Conservation (phyloP, 176 grass and related monocot species). For the Rhynchospora breviuscula region DNA sequence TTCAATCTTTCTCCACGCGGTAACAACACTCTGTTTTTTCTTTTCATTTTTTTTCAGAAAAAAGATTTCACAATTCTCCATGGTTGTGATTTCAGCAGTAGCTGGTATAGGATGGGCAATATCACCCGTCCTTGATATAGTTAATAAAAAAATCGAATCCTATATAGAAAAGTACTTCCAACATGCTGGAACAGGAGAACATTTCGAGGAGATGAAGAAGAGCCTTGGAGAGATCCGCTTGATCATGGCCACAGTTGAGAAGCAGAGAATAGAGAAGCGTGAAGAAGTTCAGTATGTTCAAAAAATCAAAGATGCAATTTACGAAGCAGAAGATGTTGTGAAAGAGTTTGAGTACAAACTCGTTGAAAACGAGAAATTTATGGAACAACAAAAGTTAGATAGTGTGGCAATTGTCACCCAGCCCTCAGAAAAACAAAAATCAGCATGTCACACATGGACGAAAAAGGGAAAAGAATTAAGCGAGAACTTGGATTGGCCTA, state of each 20-base stretch:
- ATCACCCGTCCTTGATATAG: constrained; percentile 30
- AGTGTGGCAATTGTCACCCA: not conserved
- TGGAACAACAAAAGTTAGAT: not conserved
- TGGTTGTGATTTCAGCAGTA: not conserved
- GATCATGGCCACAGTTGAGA: constrained; percentile 22
- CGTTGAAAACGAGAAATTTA: not conserved
- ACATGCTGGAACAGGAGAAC: constrained; percentile 13
- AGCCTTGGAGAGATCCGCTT: constrained; percentile 26
- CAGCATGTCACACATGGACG: no score
- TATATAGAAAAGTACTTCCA: constrained; percentile 25
- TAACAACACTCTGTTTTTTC: no score
- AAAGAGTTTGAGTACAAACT: constrained; percentile 40
- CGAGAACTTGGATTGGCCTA: not conserved
- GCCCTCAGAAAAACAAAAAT: not conserved
- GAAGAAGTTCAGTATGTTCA: constrained; percentile 17
- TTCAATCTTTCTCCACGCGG: no score
- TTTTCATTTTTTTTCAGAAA: no score
- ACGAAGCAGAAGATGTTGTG: constrained; percentile 38
- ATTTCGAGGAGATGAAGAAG: constrained; percentile 27
- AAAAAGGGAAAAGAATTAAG: no score
- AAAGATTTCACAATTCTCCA: not conserved
- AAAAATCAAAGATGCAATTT: constrained; percentile 35
- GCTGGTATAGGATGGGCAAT: constrained; percentile 34
- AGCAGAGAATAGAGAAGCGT: not conserved
- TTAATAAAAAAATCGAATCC: constrained; percentile 23